These are phyloP conservation scores for Globisporangium spiculum DNA, from an alignment of 352 stramenopile species.

Conservation along the genomic window DNA sequence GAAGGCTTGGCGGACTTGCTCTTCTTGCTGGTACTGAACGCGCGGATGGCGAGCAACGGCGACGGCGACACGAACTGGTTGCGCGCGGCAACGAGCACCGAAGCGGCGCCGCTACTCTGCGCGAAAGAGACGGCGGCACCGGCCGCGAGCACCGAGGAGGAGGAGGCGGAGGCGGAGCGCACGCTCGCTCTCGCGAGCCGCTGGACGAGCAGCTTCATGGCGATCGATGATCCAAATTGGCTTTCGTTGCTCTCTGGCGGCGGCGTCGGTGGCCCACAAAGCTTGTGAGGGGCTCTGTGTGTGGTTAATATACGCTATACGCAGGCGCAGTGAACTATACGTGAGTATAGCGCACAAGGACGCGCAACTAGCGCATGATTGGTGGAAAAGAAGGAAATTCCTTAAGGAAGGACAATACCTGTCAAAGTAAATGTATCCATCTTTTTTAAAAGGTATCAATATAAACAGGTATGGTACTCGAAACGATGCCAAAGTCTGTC, in stretches of 20 bases:
- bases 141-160: slow-evolving; percentile 6
- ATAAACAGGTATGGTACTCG: neutral
- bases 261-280: slow-evolving; percentile 17
- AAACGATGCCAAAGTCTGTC: slow-evolving; percentile 3
- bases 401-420: too few relatives aligned
- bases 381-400: too few relatives aligned
- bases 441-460: neutral
- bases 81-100: slow-evolving; percentile 10
- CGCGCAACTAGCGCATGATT: too few relatives aligned
- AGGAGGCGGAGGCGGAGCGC: slow-evolving; percentile 10
- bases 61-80: slow-evolving; percentile 12
- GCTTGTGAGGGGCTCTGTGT: slow-evolving; percentile 3
- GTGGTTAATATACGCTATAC: slow-evolving; percentile 6
- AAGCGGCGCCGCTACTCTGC: slow-evolving; percentile 9
- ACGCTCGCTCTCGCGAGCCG: slow-evolving; percentile 24
- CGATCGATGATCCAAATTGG: slow-evolving; percentile 11
- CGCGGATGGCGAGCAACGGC: slow-evolving; percentile 20
- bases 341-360: too few relatives aligned
- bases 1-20: slow-evolving; percentile 13
- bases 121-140: slow-evolving; percentile 7
- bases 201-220: slow-evolving; percentile 26
- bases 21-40: slow-evolving; percentile 29
- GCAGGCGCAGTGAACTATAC: neutral
- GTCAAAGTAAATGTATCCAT: too few relatives aligned
- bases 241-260: slow-evolving; percentile 2